Evolutionary conservation across 768 basidiomycete species (phyloP).

Genomic region (Russula griseocarnosa): DNA sequence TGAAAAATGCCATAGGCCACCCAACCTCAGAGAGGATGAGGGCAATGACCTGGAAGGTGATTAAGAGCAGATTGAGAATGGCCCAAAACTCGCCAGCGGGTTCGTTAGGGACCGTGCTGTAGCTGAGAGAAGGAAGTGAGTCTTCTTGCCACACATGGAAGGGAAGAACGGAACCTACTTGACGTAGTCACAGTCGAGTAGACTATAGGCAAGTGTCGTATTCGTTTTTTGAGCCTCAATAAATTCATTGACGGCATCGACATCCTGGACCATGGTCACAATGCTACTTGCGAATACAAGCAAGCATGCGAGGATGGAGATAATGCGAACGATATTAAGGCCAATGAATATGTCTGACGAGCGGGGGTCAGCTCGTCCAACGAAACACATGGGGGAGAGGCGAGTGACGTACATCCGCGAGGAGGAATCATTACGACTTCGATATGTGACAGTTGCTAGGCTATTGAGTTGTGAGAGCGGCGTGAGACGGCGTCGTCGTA

Average conservation of each 20-base stretch:
- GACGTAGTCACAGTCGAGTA: constrained; percentile 26
- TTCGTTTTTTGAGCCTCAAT: constrained; percentile 23
- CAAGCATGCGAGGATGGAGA: constrained; percentile 25
- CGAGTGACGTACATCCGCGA: constrained; percentile 25
- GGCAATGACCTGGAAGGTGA: constrained; percentile 77
- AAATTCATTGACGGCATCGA: constrained; percentile 26
- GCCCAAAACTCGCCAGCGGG: constrained; percentile 90
- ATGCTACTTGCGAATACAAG: constrained; percentile 28
- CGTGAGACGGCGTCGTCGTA: constrained; percentile 2
- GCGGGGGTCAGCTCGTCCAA: background rate
- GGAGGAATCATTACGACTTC: constrained; percentile 26
- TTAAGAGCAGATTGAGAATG: constrained; percentile 79
- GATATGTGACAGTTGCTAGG: constrained; percentile 7
- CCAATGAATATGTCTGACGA: constrained; percentile 27
- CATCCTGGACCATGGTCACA: constrained; percentile 27
- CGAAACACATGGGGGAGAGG: background rate
- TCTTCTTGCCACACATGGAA: background rate
- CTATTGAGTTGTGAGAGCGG: constrained; percentile 1
- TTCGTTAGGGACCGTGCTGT: constrained; percentile 85
- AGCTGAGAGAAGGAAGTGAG: constrained; percentile 38
- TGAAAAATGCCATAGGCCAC: constrained; percentile 75
- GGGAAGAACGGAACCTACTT: constrained; percentile 5
- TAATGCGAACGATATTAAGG: constrained; percentile 23
- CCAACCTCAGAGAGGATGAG: constrained; percentile 81
- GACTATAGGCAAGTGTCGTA: constrained; percentile 4